Evolutionary conservation across 176 grass and related monocot genomes (phyloP).

Genomic region (Eragrostis curvula): DNA sequence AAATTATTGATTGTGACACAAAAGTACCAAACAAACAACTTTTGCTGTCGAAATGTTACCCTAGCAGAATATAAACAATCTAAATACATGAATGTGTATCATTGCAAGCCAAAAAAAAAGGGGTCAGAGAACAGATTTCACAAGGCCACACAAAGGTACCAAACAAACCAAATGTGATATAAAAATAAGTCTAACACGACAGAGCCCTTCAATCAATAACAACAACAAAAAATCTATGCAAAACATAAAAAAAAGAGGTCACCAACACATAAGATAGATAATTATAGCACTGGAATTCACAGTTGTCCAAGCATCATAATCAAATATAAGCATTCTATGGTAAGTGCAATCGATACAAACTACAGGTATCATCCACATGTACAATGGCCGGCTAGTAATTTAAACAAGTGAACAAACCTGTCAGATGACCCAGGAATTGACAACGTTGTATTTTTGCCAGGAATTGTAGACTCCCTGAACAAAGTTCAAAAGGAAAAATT

Average conservation of each 20-base stretch:
- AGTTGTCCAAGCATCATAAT: neutral
- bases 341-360: neutral
- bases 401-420: slow-evolving; percentile 57
- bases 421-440: slow-evolving; percentile 73
- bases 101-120: neutral
- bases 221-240: neutral
- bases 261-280: neutral
- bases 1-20: neutral
- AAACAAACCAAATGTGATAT: neutral
- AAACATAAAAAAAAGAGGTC: neutral
- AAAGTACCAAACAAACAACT: neutral
- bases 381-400: slow-evolving; percentile 19
- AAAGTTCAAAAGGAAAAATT: slow-evolving; percentile 16
- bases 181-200: neutral
- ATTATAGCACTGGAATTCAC: neutral
- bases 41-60: neutral
- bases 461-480: slow-evolving; percentile 54
- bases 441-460: slow-evolving; percentile 69
- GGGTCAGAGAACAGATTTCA: neutral
- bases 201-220: neutral
- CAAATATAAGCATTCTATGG: neutral
- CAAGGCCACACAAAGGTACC: neutral
- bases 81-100: neutral
- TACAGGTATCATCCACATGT: slow-evolving; percentile 1
- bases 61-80: neutral